A percentile compares a stretch with the other conserved stretches of the same genome.
These are phyloP conservation scores for Cadophora malorum DNA, from an alignment of 2,329 filamentous ascomycete species.

Conservation along the genomic window DNA sequence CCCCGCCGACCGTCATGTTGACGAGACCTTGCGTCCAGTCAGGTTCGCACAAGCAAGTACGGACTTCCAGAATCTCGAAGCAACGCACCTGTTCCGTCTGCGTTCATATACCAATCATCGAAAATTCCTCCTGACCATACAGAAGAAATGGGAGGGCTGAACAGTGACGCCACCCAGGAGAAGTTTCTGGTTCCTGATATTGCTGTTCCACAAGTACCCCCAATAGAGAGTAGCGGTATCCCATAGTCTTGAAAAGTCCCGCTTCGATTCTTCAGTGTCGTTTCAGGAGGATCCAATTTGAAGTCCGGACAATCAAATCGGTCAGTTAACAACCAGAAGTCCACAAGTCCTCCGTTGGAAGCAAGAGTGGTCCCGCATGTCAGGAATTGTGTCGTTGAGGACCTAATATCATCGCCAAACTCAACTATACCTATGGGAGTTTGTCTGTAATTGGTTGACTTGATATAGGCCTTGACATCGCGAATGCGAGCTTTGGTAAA, in stretches of 20 bases:
- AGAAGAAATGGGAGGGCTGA: background rate
- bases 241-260: background rate
- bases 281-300: background rate
- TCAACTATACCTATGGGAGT: background rate
- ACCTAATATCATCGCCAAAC: background rate
- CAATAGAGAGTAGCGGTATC: background rate
- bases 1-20: background rate
- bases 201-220: background rate
- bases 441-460: background rate
- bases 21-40: background rate
- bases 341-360: background rate
- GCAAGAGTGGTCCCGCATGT: background rate
- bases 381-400: background rate
- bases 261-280: background rate
- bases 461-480: slow-evolving; percentile 4
- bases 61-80: background rate
- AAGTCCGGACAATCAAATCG: background rate
- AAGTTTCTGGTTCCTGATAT: background rate
- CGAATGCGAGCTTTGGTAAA: slow-evolving; percentile 4
- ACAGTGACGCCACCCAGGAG: background rate
- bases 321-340: background rate
- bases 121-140: slow-evolving; percentile 5
- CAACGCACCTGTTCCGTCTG: background rate
- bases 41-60: background rate
- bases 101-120: background rate